Percentiles rank a stretch among this genome's conserved stretches.
phyloP scores from a whole-genome alignment of 805 yeast species.

The Candida peoriensis region DNA sequence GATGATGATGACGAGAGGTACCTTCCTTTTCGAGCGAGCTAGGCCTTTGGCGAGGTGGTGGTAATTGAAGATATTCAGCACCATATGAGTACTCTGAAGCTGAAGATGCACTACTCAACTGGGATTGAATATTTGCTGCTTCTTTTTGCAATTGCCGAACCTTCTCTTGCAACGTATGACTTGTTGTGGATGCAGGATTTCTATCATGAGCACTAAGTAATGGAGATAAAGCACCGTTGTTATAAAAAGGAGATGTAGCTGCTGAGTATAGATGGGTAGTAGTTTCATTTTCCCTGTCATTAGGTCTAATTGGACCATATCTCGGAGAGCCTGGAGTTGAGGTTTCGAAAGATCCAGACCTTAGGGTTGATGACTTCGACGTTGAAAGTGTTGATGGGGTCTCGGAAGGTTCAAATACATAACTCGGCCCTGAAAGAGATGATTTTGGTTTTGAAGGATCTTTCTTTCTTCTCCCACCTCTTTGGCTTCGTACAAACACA shows the following conservation, averaged over 20 bases:
- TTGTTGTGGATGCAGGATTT: conserved; percentile 4
- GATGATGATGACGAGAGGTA: conserved; percentile 2
- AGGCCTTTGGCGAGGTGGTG: conserved; percentile 6
- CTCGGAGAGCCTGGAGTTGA: conserved; percentile 1
- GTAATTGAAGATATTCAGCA: background rate
- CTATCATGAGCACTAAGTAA: conserved; percentile 3
- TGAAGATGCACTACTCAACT: conserved; percentile 8
- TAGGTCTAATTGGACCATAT: conserved; percentile 1
- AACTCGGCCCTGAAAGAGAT: background rate
- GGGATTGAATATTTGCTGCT: conserved; percentile 20
- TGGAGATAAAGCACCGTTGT: conserved; percentile 9
- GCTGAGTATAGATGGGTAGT: conserved; percentile 7
- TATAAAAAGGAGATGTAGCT: conserved; percentile 13
- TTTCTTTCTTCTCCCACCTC: conserved; percentile 50
- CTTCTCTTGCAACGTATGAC: conserved; percentile 15
- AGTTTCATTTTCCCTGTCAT: conserved; percentile 1
- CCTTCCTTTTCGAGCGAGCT: no score
- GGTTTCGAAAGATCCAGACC: background rate
- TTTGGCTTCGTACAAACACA: conserved; percentile 48
- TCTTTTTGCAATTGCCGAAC: conserved; percentile 20
- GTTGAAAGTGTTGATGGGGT: conserved; percentile 1
- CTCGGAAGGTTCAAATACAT: background rate
- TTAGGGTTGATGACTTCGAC: background rate
- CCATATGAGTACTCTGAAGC: background rate
- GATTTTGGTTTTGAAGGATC: conserved; percentile 1